phyloP scores from a whole-genome alignment of 2,329 filamentous ascomycete species.

The Beauveria sp. region DNA sequence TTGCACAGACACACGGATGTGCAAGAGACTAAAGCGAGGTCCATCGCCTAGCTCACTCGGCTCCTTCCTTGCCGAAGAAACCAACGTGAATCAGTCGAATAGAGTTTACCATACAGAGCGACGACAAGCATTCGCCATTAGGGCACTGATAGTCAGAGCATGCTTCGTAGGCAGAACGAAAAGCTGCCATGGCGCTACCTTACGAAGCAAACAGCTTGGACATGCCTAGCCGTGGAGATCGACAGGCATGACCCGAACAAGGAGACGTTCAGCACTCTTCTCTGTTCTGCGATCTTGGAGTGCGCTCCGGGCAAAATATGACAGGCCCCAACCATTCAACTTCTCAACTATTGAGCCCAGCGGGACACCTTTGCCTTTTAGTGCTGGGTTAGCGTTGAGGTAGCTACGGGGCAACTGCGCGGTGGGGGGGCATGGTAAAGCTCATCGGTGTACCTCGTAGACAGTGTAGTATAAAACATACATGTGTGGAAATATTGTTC shows the following conservation, averaged over 20 bases:
- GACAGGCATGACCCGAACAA: not conserved
- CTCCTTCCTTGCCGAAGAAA: not conserved
- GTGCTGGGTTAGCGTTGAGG: not conserved
- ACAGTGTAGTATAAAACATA: not conserved
- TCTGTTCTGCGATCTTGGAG: not conserved
- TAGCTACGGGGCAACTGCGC: not conserved
- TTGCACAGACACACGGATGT: not conserved
- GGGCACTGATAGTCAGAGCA: not conserved
- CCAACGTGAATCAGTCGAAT: not conserved
- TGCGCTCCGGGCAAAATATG: not conserved
- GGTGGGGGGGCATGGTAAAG: not conserved
- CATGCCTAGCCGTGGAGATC: not conserved
- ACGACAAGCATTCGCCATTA: not conserved
- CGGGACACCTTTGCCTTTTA: not conserved
- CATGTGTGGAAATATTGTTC: not conserved
- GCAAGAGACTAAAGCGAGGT: not conserved
- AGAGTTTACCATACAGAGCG: not conserved
- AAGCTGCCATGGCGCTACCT: too few relatives aligned
- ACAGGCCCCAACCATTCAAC: not conserved
- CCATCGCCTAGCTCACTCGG: not conserved
- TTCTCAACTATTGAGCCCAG: not conserved
- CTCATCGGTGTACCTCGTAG: not conserved
- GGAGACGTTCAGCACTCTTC: not conserved
- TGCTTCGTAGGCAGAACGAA: not conserved
- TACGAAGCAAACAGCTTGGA: too few relatives aligned